Conservation (phyloP, 371 early-diverging fungal genomes). For the Mucor sp. region DNA sequence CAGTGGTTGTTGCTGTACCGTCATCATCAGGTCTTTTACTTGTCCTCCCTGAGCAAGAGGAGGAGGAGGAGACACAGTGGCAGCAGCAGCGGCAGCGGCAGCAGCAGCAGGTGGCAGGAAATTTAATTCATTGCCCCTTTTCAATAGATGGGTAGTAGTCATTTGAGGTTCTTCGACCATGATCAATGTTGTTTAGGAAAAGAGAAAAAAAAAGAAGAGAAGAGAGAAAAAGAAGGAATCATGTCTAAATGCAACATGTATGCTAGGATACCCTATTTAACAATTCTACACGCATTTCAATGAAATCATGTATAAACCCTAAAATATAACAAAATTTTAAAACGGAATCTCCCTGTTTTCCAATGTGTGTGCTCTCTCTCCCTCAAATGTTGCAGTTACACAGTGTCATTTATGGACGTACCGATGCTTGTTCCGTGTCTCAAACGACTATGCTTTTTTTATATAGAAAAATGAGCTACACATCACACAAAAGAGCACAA, state of each 20-base stretch:
- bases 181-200: neutral
- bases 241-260: neutral
- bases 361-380: neutral
- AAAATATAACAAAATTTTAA: neutral
- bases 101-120: neutral
- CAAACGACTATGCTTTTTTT: neutral
- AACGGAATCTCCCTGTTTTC: constrained; percentile 2
- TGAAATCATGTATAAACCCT: constrained; percentile 2
- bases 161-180: constrained; percentile 7
- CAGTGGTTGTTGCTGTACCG: neutral
- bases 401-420: neutral
- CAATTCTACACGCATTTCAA: constrained; percentile 2
- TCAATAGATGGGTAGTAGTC: neutral
- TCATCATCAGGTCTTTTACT: neutral
- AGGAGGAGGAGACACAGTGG: neutral
- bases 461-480: neutral
- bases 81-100: neutral
- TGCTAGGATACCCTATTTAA: neutral
- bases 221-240: neutral
- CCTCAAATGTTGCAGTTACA: neutral
- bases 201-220: neutral
- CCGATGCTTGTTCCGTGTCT: neutral
- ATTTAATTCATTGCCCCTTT: constrained; percentile 5
- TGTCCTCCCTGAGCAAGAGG: neutral
- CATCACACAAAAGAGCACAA: neutral